These are phyloP conservation scores for Phialocephala subalpina DNA, from an alignment of 2,329 filamentous ascomycete genomes.

Conservation along the genomic window DNA sequence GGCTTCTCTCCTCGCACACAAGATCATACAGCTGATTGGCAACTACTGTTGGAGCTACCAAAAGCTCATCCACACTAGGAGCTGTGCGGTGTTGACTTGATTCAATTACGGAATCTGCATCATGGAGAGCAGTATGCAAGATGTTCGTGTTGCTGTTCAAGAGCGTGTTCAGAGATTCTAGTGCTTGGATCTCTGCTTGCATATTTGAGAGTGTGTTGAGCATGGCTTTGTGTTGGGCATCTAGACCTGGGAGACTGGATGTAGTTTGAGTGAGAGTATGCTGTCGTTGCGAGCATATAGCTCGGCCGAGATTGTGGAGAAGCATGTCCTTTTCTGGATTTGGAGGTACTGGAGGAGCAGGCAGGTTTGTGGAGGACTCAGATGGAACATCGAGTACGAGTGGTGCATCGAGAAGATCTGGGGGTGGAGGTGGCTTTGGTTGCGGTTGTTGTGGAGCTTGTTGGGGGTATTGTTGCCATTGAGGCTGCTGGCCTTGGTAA, in stretches of 20 bases:
- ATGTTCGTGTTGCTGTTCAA: conserved; percentile 81
- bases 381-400: conserved; percentile 59
- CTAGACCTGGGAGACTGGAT: conserved; percentile 76
- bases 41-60: conserved; percentile 94
- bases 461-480: conserved; percentile 42
- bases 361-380: conserved; percentile 52
- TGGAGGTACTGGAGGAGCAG: conserved; percentile 87
- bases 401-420: conserved; percentile 63
- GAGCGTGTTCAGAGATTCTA: conserved; percentile 75
- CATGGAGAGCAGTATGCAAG: conserved; percentile 77
- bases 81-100: conserved; percentile 73
- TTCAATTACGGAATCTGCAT: conserved; percentile 81
- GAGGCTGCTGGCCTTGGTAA: conserved; percentile 31
- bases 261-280: conserved; percentile 76
- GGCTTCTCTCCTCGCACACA: conserved; percentile 86
- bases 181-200: conserved; percentile 74
- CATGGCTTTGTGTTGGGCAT: conserved; percentile 82
- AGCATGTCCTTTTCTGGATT: conserved; percentile 96
- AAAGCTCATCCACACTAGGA: conserved; percentile 85
- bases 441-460: conserved; percentile 46
- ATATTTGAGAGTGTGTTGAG: conserved; percentile 72
- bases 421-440: conserved; percentile 44
- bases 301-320: conserved; percentile 76
- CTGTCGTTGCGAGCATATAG: conserved; percentile 73
- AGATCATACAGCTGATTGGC: conserved; percentile 91